Base-by-base conservation (phyloP, 2,329 filamentous ascomycete species). In the Xylariaceae sp. region DNA sequence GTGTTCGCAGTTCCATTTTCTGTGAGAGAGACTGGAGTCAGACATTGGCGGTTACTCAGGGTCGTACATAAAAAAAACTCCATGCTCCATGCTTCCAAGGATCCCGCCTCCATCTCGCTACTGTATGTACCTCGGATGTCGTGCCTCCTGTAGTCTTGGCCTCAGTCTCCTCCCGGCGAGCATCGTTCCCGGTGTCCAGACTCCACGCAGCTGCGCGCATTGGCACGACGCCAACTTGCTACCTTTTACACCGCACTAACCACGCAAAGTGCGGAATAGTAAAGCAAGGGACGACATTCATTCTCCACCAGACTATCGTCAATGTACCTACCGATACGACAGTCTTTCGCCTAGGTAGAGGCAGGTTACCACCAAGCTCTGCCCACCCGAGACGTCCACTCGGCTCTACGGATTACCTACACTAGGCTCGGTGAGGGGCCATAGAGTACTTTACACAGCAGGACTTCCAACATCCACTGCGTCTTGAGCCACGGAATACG, bases 271-370 rank as follows among this genome's bases (percentile, higher is more conserved):
- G 23, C 23, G 23, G 23, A 30, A 30, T 30, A 42, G 11, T 42
- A 3, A 49, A 23, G 23, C 15, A 3, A 23, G 52, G 50, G 52
- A 51, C 15, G 55, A 17, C 50, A 50, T 35, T 13, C 34, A 49
- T 54, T 61, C 61, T 47, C 61, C 59, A 57, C 61, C 23, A 49
- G 53, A 50, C 15, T 42, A 35, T 51, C 17, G 23, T 63, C 54
- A 5, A 51, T 34, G 47, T 58, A 49, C 55, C 56, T 50, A 53
- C 3, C 23, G 47, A 48, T 44, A 42, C 37, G 9, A 10, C 23
- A 23, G 48, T 50, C 23, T 30, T 4, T 5, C 37, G 10, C 7
- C 37, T 42, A 42, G 3, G 37, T 42, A 42, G 9, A 42, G 11
- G 11, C 8, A 10, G 11, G 37, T 42, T 42, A 8, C 37, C 37